phyloP scores from a whole-genome alignment of 768 basidiomycete genomes.

The Auricularia cornea region DNA sequence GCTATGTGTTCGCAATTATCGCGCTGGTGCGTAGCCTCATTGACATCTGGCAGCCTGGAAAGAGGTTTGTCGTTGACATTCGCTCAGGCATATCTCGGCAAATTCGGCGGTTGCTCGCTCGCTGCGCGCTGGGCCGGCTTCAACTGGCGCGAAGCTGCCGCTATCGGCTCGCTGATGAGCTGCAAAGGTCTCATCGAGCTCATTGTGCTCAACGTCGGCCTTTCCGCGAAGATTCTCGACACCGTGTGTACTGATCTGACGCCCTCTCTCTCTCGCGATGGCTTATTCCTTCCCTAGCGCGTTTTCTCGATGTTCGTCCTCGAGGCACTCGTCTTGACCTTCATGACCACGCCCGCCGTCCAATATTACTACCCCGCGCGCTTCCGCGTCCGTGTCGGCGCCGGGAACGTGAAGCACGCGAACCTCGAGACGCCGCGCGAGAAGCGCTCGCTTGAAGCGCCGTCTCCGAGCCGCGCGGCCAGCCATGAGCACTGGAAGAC shows the following conservation, averaged over 20 bases:
- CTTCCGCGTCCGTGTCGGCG: conserved; percentile 40
- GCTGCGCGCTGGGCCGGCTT: conserved; percentile 65
- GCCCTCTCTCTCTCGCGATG: neutral
- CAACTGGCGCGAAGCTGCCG: conserved; percentile 67
- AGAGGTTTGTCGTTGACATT: too few relatives aligned
- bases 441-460: conserved; percentile 7
- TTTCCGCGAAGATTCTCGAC: conserved; percentile 66
- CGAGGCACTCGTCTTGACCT: conserved; percentile 72
- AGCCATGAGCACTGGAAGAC: conserved; percentile 29
- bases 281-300: conserved; percentile 22
- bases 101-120: conserved; percentile 77
- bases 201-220: conserved; percentile 92
- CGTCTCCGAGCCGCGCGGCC: neutral
- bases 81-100: conserved; percentile 73
- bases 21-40: conserved; percentile 21
- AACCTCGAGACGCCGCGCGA: conserved; percentile 34
- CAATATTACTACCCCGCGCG: conserved; percentile 58
- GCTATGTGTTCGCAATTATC: conserved; percentile 73
- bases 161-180: conserved; percentile 89
- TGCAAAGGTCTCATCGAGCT: conserved; percentile 93
- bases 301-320: conserved; percentile 97
- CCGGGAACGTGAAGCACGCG: conserved; percentile 39
- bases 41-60: too few relatives aligned
- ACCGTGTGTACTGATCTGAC: conserved; percentile 3
- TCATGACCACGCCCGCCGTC: conserved; percentile 77